These are phyloP conservation scores for Ustilago trichophora DNA, from an alignment of 1,284 basidiomycete genomes.

Conservation along the genomic window DNA sequence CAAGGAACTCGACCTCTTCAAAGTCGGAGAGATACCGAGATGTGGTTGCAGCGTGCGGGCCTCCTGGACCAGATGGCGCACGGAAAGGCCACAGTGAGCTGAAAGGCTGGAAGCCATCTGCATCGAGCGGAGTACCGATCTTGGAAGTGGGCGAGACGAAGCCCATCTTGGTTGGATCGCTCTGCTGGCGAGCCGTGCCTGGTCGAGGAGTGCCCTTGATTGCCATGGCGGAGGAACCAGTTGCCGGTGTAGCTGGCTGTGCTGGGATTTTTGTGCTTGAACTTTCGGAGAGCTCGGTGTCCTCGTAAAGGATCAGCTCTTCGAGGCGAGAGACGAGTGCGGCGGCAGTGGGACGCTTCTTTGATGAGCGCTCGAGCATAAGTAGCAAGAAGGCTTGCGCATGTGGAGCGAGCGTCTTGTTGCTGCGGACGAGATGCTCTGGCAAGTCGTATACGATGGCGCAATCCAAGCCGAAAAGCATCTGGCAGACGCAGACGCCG, in stretches of 20 bases:
- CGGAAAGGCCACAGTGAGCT: slow-evolving; percentile 62
- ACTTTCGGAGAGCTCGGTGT: slow-evolving; percentile 37
- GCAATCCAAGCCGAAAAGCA: slow-evolving; percentile 60
- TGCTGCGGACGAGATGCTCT: slow-evolving; percentile 38
- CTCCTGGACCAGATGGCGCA: slow-evolving; percentile 18
- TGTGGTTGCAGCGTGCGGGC: slow-evolving; percentile 18
- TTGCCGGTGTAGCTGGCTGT: slow-evolving; percentile 4
- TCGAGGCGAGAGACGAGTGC: slow-evolving; percentile 49
- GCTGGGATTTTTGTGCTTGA: slow-evolving; percentile 27
- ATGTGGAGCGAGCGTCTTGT: slow-evolving; percentile 26
- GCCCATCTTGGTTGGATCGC: slow-evolving; percentile 5
- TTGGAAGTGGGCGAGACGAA: slow-evolving; percentile 15
- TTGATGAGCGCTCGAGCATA: slow-evolving; percentile 56
- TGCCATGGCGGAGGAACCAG: background rate
- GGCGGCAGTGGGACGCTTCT: slow-evolving; percentile 45
- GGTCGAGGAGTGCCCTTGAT: slow-evolving; percentile 21
- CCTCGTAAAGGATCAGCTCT: slow-evolving; percentile 53
- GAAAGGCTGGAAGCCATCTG: slow-evolving; percentile 11
- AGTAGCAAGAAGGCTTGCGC: slow-evolving; percentile 42
- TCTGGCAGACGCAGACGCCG: slow-evolving; percentile 59
- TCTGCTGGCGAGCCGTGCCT: slow-evolving; percentile 20
- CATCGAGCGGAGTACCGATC: slow-evolving; percentile 6
- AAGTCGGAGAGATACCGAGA: slow-evolving; percentile 65
- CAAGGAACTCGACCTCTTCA: slow-evolving; percentile 68
- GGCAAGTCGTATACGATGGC: slow-evolving; percentile 41